phyloP scores from a whole-genome alignment of 2,329 filamentous ascomycete species.

The Pseudocercospora fuligena region DNA sequence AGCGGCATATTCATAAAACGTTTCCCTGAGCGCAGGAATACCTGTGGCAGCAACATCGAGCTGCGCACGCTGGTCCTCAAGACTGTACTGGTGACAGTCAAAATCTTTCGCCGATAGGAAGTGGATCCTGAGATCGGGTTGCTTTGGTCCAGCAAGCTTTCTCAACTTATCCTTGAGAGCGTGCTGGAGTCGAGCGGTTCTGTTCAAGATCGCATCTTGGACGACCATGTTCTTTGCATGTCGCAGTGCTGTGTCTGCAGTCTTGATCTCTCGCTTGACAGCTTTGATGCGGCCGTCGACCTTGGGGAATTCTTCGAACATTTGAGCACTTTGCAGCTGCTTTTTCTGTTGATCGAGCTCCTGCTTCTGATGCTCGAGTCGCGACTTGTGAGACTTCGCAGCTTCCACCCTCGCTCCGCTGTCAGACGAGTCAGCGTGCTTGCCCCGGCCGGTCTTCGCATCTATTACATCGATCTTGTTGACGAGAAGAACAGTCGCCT shows the following conservation, averaged over 20 bases:
- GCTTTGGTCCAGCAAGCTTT: neutral
- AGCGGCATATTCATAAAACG: neutral
- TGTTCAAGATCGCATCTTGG: neutral
- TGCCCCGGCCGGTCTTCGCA: no score
- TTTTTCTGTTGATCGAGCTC: neutral
- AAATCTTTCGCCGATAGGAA: neutral
- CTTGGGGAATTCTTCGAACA: neutral
- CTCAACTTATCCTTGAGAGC: neutral
- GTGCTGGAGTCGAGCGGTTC: neutral
- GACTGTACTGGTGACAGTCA: neutral
- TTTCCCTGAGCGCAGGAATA: neutral
- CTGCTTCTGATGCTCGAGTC: neutral
- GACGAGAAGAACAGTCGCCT: neutral
- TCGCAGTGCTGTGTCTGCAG: neutral
- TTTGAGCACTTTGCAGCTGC: neutral
- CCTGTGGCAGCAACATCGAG: neutral
- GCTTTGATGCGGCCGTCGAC: neutral
- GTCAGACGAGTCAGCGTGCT: neutral
- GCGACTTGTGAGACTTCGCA: neutral
- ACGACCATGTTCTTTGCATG: neutral
- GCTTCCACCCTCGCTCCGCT: neutral
- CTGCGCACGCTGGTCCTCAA: neutral
- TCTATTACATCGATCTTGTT: neutral
- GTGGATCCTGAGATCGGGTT: neutral
- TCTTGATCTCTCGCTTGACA: neutral